phyloP scores from a whole-genome alignment of 208 protist genomes.

The Strigomonas galati region DNA sequence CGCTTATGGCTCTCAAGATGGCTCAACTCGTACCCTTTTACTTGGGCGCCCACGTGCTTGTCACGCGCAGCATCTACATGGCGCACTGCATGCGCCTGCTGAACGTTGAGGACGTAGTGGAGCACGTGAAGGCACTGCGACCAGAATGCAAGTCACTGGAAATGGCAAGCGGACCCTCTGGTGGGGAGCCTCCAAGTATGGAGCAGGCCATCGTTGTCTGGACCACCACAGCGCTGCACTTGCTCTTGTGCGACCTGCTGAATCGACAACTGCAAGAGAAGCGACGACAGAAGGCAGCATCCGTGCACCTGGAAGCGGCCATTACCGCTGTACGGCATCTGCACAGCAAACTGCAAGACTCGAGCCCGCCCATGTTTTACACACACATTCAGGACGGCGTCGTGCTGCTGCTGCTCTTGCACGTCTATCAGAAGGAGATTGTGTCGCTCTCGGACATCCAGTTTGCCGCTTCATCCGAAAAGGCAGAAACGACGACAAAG shows the following conservation, averaged over 20 bases:
- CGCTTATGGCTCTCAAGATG: constrained; percentile 15
- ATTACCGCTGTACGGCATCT: neutral
- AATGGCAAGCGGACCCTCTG: too few species aligned
- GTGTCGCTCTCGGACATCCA: neutral
- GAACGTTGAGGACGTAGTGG: constrained; percentile 29
- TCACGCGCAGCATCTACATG: constrained; percentile 54
- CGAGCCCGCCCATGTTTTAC: neutral
- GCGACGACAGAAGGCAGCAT: too few species aligned
- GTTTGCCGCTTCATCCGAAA: neutral
- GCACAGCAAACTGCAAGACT: neutral
- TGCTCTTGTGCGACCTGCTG: neutral
- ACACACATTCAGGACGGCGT: neutral
- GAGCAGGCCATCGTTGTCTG: constrained; percentile 2
- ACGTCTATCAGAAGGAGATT: neutral
- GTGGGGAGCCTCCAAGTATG: neutral
- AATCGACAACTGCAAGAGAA: neutral
- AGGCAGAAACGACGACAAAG: neutral
- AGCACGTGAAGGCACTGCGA: constrained; percentile 29
- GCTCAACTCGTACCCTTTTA: constrained; percentile 46
- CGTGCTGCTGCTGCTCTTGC: neutral
- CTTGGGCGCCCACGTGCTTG: constrained; percentile 50
- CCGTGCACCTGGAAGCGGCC: neutral
- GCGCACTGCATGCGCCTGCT: constrained; percentile 46
- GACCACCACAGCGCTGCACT: constrained; percentile 16
- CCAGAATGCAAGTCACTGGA: neutral